These are phyloP conservation scores for Eucalyptus melliodora DNA, from an alignment of 345 rosid species.

Conservation along the genomic window DNA sequence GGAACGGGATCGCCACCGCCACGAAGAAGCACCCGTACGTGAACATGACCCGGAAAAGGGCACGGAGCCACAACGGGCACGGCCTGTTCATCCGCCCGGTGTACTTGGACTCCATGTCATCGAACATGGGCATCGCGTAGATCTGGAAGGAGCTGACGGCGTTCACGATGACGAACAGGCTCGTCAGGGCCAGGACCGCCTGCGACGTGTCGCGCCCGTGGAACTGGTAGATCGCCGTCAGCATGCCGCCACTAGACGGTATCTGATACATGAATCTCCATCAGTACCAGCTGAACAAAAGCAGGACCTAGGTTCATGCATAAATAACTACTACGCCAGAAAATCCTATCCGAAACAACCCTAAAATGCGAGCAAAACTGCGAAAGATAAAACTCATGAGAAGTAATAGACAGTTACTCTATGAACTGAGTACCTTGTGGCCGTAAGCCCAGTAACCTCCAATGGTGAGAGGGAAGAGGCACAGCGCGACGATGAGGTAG, in stretches of 20 bases:
- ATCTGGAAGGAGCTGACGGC: constrained; percentile 4
- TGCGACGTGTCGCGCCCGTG: constrained; percentile 5
- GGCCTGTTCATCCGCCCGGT: constrained; percentile 1
- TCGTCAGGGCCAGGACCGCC: background rate
- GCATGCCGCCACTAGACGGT: constrained; percentile 6
- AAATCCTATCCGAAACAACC: background rate
- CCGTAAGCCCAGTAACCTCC: constrained; percentile 12
- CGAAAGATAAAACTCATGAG: background rate
- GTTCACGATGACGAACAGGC: constrained; percentile 3
- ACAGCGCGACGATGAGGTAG: background rate
- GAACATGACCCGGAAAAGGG: background rate
- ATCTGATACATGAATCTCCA: background rate
- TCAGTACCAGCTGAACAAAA: background rate
- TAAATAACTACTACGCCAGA: background rate
- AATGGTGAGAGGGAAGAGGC: constrained; percentile 2
- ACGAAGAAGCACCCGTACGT: constrained; percentile 4
- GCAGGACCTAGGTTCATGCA: background rate
- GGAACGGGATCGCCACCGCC: constrained; percentile 3
- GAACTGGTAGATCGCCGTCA: constrained; percentile 1
- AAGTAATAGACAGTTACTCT: background rate
- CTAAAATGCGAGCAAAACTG: background rate
- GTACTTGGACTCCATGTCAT: constrained; percentile 8
- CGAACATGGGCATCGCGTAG: constrained; percentile 7
- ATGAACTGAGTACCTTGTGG: background rate
- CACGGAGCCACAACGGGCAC: constrained; percentile 8